Percentiles rank a stretch among this genome's conserved stretches.
These are phyloP conservation scores for Phytophthora pinifolia DNA, from an alignment of 352 stramenopile species.

Conservation along the genomic window DNA sequence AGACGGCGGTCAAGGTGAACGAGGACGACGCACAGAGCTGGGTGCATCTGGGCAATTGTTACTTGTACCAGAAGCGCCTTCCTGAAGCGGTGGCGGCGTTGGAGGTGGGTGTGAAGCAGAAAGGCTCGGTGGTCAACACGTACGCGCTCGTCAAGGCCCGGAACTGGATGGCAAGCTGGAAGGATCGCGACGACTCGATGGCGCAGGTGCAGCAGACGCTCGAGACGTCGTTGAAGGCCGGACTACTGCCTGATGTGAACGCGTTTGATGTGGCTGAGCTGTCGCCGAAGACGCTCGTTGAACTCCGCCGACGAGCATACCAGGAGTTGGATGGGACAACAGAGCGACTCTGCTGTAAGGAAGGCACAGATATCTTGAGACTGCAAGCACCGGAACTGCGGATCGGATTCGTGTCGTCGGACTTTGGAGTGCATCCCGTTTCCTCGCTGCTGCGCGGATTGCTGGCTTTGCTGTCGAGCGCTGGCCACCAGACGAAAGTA, in stretches of 20 bases:
- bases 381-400: conserved; percentile 40
- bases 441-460: conserved; percentile 67
- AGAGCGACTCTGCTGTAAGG: conserved; percentile 19
- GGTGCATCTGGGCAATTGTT: conserved; percentile 72
- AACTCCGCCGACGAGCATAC: conserved; percentile 25
- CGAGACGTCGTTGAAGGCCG: conserved; percentile 17
- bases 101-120: conserved; percentile 47
- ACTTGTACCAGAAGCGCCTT: conserved; percentile 56
- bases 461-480: conserved; percentile 44
- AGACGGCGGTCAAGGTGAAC: conserved; percentile 52
- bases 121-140: conserved; percentile 33
- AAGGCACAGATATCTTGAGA: conserved; percentile 11
- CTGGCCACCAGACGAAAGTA: conserved; percentile 38
- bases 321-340: background rate
- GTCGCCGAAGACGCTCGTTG: conserved; percentile 23
- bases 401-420: conserved; percentile 76
- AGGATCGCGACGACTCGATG: conserved; percentile 52
- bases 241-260: conserved; percentile 19
- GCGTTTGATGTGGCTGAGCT: conserved; percentile 56
- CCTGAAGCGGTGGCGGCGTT: conserved; percentile 44
- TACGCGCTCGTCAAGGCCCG: conserved; percentile 62
- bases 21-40: conserved; percentile 48
- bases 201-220: conserved; percentile 33
- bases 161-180: conserved; percentile 73
- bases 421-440: conserved; percentile 85